A percentile compares a stretch with the other conserved stretches of the same genome.
Conservation (phyloP, 2,329 filamentous ascomycete species). For the Daldinia sp. region DNA sequence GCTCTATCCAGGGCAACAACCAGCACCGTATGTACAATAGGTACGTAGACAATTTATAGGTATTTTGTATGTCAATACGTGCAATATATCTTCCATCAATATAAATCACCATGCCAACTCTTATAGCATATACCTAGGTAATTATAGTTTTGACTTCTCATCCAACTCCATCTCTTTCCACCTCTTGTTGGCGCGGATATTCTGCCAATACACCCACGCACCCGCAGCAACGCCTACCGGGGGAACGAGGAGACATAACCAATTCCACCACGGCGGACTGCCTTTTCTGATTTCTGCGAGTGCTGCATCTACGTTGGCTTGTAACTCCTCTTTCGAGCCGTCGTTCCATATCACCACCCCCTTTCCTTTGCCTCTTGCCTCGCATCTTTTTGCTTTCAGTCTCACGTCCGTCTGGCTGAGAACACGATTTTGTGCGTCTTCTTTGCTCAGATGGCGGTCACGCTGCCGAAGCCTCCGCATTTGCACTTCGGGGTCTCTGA, state of each 20-base stretch:
- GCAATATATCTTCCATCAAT: neutral
- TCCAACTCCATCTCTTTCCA: constrained; percentile 74
- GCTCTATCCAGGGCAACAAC: neutral
- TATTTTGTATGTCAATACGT: too few relatives aligned
- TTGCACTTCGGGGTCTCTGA: constrained; percentile 82
- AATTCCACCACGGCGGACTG: constrained; percentile 89
- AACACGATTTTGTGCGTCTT: constrained; percentile 90
- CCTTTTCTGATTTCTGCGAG: constrained; percentile 70
- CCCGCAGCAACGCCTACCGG: constrained; percentile 78
- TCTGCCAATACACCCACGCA: constrained; percentile 78
- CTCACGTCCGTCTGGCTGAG: constrained; percentile 87
- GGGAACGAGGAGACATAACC: constrained; percentile 75
- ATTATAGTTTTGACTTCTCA: constrained; percentile 58
- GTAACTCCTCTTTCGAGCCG: constrained; percentile 76
- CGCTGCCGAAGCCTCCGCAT: constrained; percentile 81
- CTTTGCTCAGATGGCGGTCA: constrained; percentile 81
- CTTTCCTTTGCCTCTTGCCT: constrained; percentile 71
- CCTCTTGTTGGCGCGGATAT: constrained; percentile 74
- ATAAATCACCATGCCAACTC: neutral
- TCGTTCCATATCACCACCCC: constrained; percentile 96
- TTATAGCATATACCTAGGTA: neutral
- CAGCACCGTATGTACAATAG: neutral
- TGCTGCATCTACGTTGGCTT: constrained; percentile 72
- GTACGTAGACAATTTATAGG: neutral
- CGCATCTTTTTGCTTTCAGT: constrained; percentile 82